Evolutionary conservation across 2,329 filamentous ascomycete genomes (phyloP).

Genomic region (Xylaria sp.): DNA sequence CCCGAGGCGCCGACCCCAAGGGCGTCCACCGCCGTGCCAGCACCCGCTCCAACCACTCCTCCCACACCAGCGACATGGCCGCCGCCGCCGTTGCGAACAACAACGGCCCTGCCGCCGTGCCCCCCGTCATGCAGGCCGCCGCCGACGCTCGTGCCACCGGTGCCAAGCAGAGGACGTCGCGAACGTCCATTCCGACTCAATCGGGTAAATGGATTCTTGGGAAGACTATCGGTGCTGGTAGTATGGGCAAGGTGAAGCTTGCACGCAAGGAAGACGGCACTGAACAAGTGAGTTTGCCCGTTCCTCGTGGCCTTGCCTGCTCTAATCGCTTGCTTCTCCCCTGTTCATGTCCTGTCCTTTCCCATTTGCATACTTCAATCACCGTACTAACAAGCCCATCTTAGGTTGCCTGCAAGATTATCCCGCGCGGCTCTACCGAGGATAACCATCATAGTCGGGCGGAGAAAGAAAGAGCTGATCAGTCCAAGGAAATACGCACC

Average conservation of each 20-base stretch:
- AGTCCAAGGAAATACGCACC: conserved; percentile 95
- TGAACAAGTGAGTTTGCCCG: conserved; percentile 76
- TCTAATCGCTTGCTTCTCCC: conserved; percentile 18
- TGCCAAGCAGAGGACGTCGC: conserved; percentile 65
- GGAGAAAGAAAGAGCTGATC: conserved; percentile 89
- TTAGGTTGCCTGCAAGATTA: conserved; percentile 96
- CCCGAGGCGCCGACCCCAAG: conserved; percentile 66
- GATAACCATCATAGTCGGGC: conserved; percentile 78
- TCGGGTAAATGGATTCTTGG: conserved; percentile 95
- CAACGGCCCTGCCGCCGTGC: conserved; percentile 62
- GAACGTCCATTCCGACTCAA: conserved; percentile 88
- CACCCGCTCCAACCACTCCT: conserved; percentile 58
- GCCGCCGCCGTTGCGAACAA: conserved; percentile 62
- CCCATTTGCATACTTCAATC: conserved; percentile 14
- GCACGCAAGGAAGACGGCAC: conserved; percentile 89
- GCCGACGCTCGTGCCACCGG: conserved; percentile 61
- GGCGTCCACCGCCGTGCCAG: conserved; percentile 61
- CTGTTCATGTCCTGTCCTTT: conserved; percentile 23
- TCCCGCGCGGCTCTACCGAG: conserved; percentile 88
- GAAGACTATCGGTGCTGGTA: conserved; percentile 96
- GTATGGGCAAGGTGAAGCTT: conserved; percentile 99
- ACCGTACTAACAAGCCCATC: conserved; percentile 37
- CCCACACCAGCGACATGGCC: conserved; percentile 59
- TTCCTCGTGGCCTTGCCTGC: conserved; percentile 23
- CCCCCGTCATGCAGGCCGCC: conserved; percentile 57